phyloP scores from a whole-genome alignment of 2,329 filamentous ascomycete species.

The Dryadomyces sulphureus region DNA sequence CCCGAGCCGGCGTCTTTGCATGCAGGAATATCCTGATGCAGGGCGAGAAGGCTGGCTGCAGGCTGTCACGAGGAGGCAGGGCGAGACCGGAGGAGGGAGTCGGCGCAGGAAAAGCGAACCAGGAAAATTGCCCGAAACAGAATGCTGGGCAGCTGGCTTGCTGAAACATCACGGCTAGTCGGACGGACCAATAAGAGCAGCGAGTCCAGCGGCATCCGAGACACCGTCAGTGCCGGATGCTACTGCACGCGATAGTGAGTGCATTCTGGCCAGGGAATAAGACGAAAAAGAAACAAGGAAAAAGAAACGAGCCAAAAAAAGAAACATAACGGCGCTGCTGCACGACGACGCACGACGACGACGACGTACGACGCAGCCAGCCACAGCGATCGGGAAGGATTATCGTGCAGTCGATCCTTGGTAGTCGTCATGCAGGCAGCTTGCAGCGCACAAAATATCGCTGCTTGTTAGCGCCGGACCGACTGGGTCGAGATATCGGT shows the following conservation, averaged over 20 bases:
- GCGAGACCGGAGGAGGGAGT: background rate
- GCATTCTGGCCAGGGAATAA: no score
- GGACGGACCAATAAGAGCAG: background rate
- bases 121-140: background rate
- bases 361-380: no score
- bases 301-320: background rate
- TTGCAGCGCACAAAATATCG: no score
- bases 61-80: background rate
- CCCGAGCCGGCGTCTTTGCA: no score
- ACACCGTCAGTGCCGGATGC: constrained; percentile 1
- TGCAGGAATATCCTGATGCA: no score
- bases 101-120: background rate
- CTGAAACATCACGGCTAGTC: background rate
- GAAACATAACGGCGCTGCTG: no score
- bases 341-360: no score
- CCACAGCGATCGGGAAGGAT: background rate
- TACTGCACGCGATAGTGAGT: background rate
- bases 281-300: background rate
- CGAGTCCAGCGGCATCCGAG: background rate
- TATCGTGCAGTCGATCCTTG: no score
- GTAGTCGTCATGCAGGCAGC: no score
- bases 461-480: no score
- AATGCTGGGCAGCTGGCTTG: background rate
- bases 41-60: no score
- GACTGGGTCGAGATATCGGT: no score